Percentiles rank a stretch among this genome's conserved stretches.
phyloP scores from a whole-genome alignment of 116 monocot genomes.

The Zostera marina region DNA sequence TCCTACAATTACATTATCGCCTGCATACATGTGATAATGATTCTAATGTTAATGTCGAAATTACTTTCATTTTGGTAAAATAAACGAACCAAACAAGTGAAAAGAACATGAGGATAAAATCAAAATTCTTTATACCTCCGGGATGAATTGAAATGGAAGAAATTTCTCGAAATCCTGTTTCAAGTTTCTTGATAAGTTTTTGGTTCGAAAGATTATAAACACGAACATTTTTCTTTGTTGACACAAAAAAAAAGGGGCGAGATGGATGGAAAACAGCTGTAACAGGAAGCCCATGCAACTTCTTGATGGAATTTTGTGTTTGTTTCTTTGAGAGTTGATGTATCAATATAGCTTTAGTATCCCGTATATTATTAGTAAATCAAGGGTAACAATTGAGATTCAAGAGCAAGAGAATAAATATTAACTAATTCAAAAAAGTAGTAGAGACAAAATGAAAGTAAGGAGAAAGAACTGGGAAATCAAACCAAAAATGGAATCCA shows the following conservation, averaged over 20 bases:
- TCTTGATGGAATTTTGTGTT: conserved; percentile 62
- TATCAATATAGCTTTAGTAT: conserved; percentile 70
- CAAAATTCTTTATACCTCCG: conserved; percentile 29
- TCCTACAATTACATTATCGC: conserved; percentile 95
- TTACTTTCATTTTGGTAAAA: conserved; percentile 1
- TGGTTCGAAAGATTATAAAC: conserved; percentile 68
- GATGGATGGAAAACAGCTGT: conserved; percentile 74
- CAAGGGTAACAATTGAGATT: conserved; percentile 21
- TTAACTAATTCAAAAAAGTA: too few relatives aligned
- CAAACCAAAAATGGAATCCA: too few relatives aligned
- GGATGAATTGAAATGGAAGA: conserved; percentile 91
- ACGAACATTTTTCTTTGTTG: conserved; percentile 79
- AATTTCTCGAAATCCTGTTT: conserved; percentile 62
- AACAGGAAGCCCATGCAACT: conserved; percentile 74
- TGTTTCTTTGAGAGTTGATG: conserved; percentile 84
- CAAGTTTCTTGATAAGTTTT: conserved; percentile 78
- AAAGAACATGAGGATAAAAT: not conserved
- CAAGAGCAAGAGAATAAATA: not conserved
- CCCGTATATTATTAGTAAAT: conserved; percentile 45
- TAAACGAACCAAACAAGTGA: not conserved
- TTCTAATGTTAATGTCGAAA: not conserved
- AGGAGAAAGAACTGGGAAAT: too few relatives aligned
- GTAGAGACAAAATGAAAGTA: too few relatives aligned
- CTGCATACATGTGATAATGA: conserved; percentile 12
- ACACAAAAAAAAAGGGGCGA: conserved; percentile 53